phyloP scores from a whole-genome alignment of 768 basidiomycete genomes.

The Holtermannia corniformis region DNA sequence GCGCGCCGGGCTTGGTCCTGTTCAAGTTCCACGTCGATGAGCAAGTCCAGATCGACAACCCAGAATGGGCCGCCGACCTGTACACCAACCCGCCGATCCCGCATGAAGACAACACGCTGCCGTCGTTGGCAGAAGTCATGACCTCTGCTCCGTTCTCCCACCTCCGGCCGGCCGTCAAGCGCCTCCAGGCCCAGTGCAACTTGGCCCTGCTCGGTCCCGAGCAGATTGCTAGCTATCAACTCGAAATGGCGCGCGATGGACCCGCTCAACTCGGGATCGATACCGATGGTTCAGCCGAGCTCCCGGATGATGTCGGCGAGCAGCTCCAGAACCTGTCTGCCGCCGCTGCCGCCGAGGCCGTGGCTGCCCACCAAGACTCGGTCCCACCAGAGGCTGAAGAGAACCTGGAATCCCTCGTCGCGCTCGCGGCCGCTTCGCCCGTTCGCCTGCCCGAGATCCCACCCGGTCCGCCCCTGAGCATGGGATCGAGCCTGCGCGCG shows the following conservation, averaged over 20 bases:
- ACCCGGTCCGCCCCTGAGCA: conserved; percentile 2
- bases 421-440: background rate
- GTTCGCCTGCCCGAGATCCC: background rate
- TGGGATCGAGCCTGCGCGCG: conserved; percentile 16
- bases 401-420: conserved; percentile 2
- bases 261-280: background rate
- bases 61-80: conserved; percentile 28
- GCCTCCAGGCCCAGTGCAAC: conserved; percentile 1
- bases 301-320: background rate
- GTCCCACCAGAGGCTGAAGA: background rate
- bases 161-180: conserved; percentile 9
- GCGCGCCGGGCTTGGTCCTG: conserved; percentile 21
- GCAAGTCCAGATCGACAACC: conserved; percentile 14
- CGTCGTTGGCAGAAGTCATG: conserved; percentile 16
- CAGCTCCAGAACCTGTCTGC: conserved; percentile 2
- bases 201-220: conserved; percentile 4
- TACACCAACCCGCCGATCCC: conserved; percentile 34
- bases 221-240: conserved; percentile 2
- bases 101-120: conserved; percentile 13
- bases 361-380: conserved; percentile 3
- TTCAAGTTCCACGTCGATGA: conserved; percentile 36
- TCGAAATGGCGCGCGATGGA: conserved; percentile 3
- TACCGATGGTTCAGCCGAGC: background rate
- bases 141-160: conserved; percentile 2
- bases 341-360: background rate